Base-by-base conservation (phyloP, 371 early-diverging fungal genomes). In the Lichtheimia ramosa region DNA sequence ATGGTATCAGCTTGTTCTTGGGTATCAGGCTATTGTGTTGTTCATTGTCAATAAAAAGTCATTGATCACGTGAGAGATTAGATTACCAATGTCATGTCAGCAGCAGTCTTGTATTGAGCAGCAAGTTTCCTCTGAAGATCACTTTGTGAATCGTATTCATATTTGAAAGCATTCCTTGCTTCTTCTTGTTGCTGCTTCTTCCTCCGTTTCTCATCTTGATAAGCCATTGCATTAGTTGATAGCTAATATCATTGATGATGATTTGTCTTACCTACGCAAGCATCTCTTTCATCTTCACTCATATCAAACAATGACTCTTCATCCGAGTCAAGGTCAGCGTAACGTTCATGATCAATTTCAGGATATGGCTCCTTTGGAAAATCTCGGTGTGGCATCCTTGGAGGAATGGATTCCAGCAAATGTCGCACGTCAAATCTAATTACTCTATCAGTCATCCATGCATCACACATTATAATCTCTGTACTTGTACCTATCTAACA, bases 1-100 rank as follows among this genome's bases (percentile, higher is more conserved):
- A 90, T 86, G 46, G 89, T 72, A 13, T 75, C 83, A 43, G 81
- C 80, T 23, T 79, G 75, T 49, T 83, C 69, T 57, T 75, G 69
- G 6, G 75, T 77, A 7, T 57, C 59, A 7, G 90, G 90, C 77
- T 83, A 60, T 21, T 46, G 2, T 5, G 10, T 10, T 42, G 3
- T 24, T 51, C 24, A 4, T 23, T 1, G 25, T 51, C 25, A 51
- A 51, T 21, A 18, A 1, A 51, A 18, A 7, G 27, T 5, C 51
- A 5, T 6, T 34, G 4, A 18, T 25, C 12, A 39, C 39, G 20
- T 54, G 2, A 23, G 39, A 23, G 5, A 52, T 56, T 18, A 8
- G 0, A 16, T 23, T 51, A 63, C 63, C 63, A 63, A 23, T 2
- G 15, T 3, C 58, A 63, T 63, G 7, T 57, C 34, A 5, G 14